Base-by-base conservation (phyloP, 2,329 filamentous ascomycete species). In the Aspergillus spinulosporus region DNA sequence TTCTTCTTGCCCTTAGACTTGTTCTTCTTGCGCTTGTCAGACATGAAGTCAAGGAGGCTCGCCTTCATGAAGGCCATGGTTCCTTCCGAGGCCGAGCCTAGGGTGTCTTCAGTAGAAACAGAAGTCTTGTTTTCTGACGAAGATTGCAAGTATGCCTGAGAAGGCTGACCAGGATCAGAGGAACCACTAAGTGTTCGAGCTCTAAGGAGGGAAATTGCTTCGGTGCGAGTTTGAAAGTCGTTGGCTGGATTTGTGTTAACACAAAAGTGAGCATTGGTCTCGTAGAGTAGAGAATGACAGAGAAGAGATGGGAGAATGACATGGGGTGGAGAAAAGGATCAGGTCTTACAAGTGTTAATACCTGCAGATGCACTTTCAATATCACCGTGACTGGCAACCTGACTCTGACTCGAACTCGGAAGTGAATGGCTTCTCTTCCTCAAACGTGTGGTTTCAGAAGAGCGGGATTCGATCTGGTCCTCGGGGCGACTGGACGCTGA, bases 191-290 rank as follows among this genome's bases (percentile, higher is more conserved):
- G 29, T 12, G 62, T 62, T 31, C 57, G 45, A 40, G 57, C 42
- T 15, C 58, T 57, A 40, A 64, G 50, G 29, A 63, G 50, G 32
- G 49, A 44, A 21, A 64, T 58, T 5, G 56, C 60, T 48, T 59
- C 51, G 15, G 54, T 39, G 7, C 62, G 62, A 34, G 49, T 48
- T 21, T 21, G 21, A 21, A 21, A 21, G 29, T 57, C 58, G 39
- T 49, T 29, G 11, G 28, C 48, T 42, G 6, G 7, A 21, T 11
- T 11, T 29, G 32, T 34, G 31, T 43, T 43, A 29, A 29, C 45
- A 48, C 11, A 21, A 21, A 21, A 21, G 4, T 36, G 15, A 48
- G 29, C 9, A 3, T 31, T 9, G 28, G 8, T 48, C 26, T 48
- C 21, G 9, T 1, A n/a, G 12, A n/a, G 12, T 8, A 21, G 15